phyloP scores from a whole-genome alignment of 352 stramenopile genomes.

The Phytophthora multivora region DNA sequence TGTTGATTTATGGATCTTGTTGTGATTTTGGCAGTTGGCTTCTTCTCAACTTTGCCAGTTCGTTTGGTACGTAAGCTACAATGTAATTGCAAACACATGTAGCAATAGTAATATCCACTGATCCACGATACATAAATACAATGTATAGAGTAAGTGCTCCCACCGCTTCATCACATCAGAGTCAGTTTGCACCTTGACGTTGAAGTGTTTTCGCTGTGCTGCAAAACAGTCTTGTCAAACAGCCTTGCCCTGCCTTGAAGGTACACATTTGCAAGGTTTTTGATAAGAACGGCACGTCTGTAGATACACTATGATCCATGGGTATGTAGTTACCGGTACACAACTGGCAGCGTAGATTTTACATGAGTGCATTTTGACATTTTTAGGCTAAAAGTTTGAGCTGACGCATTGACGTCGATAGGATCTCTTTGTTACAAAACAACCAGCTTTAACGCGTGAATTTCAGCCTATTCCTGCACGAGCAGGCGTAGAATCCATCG shows the following conservation, averaged over 20 bases:
- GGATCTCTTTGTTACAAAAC: too few species aligned
- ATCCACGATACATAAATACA: too few species aligned
- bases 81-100: background rate
- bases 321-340: too few species aligned
- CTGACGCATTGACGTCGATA: too few species aligned
- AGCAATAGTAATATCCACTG: too few species aligned
- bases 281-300: too few species aligned
- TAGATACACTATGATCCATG: too few species aligned
- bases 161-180: constrained; percentile 12
- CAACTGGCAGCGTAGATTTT: too few species aligned
- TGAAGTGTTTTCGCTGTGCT: constrained; percentile 1
- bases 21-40: background rate
- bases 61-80: background rate
- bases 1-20: background rate
- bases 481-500: background rate
- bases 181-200: background rate
- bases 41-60: background rate
- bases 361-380: too few species aligned
- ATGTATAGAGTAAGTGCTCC: background rate
- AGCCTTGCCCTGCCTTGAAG: background rate
- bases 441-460: too few species aligned
- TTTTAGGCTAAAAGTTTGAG: too few species aligned
- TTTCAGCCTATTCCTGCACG: background rate
- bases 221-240: constrained; percentile 1
- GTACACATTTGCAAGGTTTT: background rate